A percentile compares a stretch with the other conserved stretches of the same genome.
Evolutionary conservation across 169 alveolate species (phyloP).

Genomic region (Plasmodium reichenowi): DNA sequence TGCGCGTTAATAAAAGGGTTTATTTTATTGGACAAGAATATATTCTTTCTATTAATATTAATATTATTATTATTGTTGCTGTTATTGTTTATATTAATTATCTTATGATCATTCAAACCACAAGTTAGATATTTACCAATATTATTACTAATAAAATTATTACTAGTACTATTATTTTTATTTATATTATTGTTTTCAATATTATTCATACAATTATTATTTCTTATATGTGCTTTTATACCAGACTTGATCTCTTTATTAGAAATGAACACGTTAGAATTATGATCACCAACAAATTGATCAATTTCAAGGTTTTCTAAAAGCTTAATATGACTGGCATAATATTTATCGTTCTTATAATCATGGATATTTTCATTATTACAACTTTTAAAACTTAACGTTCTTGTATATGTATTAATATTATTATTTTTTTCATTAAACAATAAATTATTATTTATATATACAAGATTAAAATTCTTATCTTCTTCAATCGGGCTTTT

Average conservation of each 20-base stretch:
- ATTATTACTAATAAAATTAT: background rate
- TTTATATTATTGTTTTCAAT: background rate
- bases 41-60: background rate
- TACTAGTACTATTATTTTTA: background rate
- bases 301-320: conserved; percentile 10
- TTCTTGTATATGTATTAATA: background rate
- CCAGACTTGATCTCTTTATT: too few species aligned
- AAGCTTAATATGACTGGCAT: background rate
- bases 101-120: too few species aligned
- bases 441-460: background rate
- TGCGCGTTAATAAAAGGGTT: background rate
- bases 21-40: background rate
- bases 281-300: too few species aligned
- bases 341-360: background rate
- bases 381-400: background rate
- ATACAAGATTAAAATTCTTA: background rate
- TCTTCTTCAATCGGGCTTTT: conserved; percentile 11
- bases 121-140: background rate
- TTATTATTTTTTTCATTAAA: background rate
- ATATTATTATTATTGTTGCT: conserved; percentile 1
- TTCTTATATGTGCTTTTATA: background rate
- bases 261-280: too few species aligned
- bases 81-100: background rate
- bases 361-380: background rate
- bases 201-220: background rate